phyloP scores from a whole-genome alignment of 345 rosid genomes.

The Syzygium aromaticum region DNA sequence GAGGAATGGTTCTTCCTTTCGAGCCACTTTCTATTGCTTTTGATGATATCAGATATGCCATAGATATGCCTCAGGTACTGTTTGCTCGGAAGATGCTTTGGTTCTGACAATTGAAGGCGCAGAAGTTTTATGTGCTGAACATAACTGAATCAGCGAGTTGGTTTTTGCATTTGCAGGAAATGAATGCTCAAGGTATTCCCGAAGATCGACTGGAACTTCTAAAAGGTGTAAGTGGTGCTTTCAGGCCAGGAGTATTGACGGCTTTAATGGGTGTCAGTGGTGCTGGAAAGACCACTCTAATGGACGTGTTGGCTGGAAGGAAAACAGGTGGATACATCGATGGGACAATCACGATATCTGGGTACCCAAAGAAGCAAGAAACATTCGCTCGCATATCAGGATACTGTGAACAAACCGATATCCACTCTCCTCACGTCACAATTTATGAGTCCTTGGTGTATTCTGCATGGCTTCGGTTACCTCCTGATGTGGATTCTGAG shows the following conservation, averaged over 20 bases:
- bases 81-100: background rate
- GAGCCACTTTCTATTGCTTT: conserved; percentile 49
- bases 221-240: conserved; percentile 57
- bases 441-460: conserved; percentile 50
- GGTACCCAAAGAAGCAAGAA: conserved; percentile 57
- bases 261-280: conserved; percentile 72
- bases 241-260: conserved; percentile 58
- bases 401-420: conserved; percentile 65
- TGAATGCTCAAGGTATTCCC: conserved; percentile 41
- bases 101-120: background rate
- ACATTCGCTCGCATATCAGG: conserved; percentile 62
- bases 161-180: conserved; percentile 27
- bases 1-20: conserved; percentile 65
- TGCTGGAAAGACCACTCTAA: conserved; percentile 63
- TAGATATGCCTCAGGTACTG: conserved; percentile 27
- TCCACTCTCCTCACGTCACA: conserved; percentile 63
- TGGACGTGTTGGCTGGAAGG: conserved; percentile 74
- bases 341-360: conserved; percentile 45
- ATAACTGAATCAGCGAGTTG: background rate
- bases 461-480: conserved; percentile 60
- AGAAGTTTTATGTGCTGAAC: background rate
- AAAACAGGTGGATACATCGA: conserved; percentile 58
- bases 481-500: conserved; percentile 45
- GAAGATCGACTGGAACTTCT: conserved; percentile 44
- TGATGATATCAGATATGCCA: conserved; percentile 46